Base-by-base conservation (phyloP, 768 basidiomycete species). In the Cyathus striatus region DNA sequence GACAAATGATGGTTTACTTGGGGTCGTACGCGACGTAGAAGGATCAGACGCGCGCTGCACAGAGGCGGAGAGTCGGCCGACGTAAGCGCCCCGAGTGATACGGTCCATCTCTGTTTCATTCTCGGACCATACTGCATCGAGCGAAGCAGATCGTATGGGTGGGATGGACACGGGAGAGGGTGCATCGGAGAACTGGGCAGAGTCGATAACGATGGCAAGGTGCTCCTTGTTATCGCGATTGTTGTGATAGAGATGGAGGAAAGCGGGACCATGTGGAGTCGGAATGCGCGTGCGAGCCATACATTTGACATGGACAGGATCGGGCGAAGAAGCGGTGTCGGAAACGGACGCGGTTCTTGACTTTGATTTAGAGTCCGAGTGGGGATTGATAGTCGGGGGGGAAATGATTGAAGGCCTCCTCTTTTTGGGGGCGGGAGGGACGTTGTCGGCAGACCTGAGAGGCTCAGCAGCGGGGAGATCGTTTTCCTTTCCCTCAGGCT, bases 251-350 rank as follows among this genome's bases (percentile, higher is more conserved):
- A 98, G 68, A 55, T 98, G 92, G 7, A 98, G 74, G 66, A 97
- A 97, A 14, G 85, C 81, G 10, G 89, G 83, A 4, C 94, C 95
- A 53, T 98, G 90, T 0, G 90, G 90, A 0, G 96, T 99, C 32
- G 96, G 96, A 60, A 98, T 90, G 44, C 96, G 86, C 3, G 96
- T 97, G 44, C 96, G 87, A 10, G 92, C 96, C 82, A 95, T 90
- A 62, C 96, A 99, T 60, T 81, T 84, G 22, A 97, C 88, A 43
- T 81, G 69, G n/a, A 89, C 63, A 5, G 61, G 35, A 17, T 46
- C 43, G 38, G 46, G 20, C 17, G 57, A 42, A 7, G 57, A 32
- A 35, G 51, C 12, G 32, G 51, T 24, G n/a, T 54, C 57, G 35
- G 56, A 23, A 24, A 37, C 38, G 26, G 55, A 30, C 44, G 51